phyloP scores from a whole-genome alignment of 2,329 filamentous ascomycete genomes.

The Venturia aucupariae region DNA sequence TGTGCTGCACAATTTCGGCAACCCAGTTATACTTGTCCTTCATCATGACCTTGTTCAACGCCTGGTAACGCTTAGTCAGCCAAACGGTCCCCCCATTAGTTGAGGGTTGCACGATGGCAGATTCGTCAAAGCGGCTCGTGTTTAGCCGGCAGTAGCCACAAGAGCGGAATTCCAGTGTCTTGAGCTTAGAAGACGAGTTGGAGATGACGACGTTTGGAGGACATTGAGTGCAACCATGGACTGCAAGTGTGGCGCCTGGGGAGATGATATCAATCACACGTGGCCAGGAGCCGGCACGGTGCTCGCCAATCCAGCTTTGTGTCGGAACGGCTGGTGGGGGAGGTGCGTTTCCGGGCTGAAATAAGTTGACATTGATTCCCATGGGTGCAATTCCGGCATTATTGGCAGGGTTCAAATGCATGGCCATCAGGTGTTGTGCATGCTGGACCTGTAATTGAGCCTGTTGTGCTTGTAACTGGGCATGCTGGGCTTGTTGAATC shows the following conservation, averaged over 20 bases:
- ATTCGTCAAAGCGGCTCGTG: conserved; percentile 8
- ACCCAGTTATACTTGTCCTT: not conserved
- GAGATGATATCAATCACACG: conserved; percentile 14
- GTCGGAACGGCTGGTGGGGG: not conserved
- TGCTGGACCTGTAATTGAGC: not conserved
- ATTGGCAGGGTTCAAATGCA: not conserved
- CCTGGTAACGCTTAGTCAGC: conserved; percentile 6
- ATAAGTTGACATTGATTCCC: not conserved
- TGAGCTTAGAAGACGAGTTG: not conserved
- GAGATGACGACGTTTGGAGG: not conserved
- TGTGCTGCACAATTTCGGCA: conserved; percentile 12
- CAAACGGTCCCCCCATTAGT: not conserved
- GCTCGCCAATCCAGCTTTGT: conserved; percentile 4
- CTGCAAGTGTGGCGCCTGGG: conserved; percentile 12
- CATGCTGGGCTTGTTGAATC: not conserved
- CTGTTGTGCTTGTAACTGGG: not conserved
- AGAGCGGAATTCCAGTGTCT: conserved; percentile 10
- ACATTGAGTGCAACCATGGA: not conserved
- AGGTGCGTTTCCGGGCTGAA: not conserved
- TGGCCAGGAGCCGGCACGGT: conserved; percentile 14
- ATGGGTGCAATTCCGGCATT: not conserved
- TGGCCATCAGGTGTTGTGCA: not conserved
- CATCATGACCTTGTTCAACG: conserved; percentile 12
- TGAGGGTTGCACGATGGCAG: not conserved
- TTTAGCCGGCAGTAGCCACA: conserved; percentile 14